Evolutionary conservation across 257 asterid genomes (phyloP).

Genomic region (Salvia splendens): DNA sequence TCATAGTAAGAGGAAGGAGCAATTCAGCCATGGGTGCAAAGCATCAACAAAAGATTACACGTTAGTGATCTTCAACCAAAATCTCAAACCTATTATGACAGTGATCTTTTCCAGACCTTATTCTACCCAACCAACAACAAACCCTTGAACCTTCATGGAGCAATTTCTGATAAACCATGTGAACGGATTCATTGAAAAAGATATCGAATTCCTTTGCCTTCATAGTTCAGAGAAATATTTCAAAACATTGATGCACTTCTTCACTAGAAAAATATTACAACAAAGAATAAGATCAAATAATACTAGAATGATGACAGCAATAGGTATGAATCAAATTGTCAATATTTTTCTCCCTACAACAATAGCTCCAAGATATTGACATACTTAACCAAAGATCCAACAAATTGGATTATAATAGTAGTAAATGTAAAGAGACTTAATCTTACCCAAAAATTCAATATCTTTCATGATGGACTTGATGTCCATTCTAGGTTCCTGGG

Average conservation of each 20-base stretch:
- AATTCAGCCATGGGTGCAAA: background rate
- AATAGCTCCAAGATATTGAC: background rate
- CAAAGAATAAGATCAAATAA: background rate
- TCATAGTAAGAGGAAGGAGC: background rate
- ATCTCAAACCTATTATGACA: background rate
- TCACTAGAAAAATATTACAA: background rate
- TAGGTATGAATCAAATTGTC: background rate
- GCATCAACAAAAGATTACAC: background rate
- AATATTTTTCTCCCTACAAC: background rate
- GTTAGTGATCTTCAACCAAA: conserved; percentile 2
- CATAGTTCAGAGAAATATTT: background rate
- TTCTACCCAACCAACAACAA: background rate
- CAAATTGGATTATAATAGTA: background rate
- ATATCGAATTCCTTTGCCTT: background rate
- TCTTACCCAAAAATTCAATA: conserved; percentile 56
- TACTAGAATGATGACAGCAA: background rate
- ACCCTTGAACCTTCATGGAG: background rate
- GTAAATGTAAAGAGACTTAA: background rate
- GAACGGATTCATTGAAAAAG: background rate
- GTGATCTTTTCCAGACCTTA: background rate
- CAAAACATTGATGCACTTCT: background rate
- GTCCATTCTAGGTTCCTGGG: conserved; percentile 43
- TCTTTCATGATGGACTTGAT: conserved; percentile 64
- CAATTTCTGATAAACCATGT: background rate
- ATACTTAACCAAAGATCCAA: conserved; percentile 7